Percentiles rank a stretch among this genome's conserved stretches.
phyloP scores from a whole-genome alignment of 1,139 yeast species.

The Saccharomyces uvarum region DNA sequence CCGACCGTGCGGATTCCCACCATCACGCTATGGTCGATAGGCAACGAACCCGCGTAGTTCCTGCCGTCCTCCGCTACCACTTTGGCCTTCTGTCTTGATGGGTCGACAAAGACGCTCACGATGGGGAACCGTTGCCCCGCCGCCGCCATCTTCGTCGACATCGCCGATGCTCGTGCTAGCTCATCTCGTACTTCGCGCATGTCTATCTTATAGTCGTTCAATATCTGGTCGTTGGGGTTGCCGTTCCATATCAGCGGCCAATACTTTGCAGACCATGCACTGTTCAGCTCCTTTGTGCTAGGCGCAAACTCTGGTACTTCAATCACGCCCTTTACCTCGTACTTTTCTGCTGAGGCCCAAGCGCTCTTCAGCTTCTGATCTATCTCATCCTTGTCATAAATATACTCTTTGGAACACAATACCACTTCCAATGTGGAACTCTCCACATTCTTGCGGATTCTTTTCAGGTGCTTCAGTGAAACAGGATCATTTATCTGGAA shows the following conservation, averaged over 20 bases:
- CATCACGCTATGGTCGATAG: conserved; percentile 6
- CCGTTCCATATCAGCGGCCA: conserved; percentile 98
- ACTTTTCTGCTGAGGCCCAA: conserved; percentile 3
- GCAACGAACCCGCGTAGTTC: background rate
- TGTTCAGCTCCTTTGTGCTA: conserved; percentile 52
- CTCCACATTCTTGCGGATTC: conserved; percentile 31
- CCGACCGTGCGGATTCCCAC: conserved; percentile 44
- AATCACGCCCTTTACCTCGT: conserved; percentile 24
- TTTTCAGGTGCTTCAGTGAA: conserved; percentile 38
- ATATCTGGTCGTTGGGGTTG: conserved; percentile 68
- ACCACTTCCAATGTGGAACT: conserved; percentile 30
- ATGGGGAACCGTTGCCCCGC: conserved; percentile 29
- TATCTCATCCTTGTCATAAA: conserved; percentile 16
- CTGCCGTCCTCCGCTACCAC: background rate
- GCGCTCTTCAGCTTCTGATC: conserved; percentile 15
- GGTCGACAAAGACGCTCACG: conserved; percentile 43
- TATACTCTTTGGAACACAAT: conserved; percentile 28
- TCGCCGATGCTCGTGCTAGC: conserved; percentile 11
- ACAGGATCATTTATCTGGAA: conserved; percentile 34
- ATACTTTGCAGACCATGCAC: conserved; percentile 53
- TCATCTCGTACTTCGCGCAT: conserved; percentile 30
- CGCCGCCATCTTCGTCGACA: background rate
- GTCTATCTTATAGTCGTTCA: conserved; percentile 25
- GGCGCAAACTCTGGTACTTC: conserved; percentile 51
- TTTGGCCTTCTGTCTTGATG: background rate